Evolutionary conservation across 495 filamentous ascomycete genomes (phyloP), one percentile per base, ranked within the genome.

Genomic region (Aspergillus saccharolyticus): DNA sequence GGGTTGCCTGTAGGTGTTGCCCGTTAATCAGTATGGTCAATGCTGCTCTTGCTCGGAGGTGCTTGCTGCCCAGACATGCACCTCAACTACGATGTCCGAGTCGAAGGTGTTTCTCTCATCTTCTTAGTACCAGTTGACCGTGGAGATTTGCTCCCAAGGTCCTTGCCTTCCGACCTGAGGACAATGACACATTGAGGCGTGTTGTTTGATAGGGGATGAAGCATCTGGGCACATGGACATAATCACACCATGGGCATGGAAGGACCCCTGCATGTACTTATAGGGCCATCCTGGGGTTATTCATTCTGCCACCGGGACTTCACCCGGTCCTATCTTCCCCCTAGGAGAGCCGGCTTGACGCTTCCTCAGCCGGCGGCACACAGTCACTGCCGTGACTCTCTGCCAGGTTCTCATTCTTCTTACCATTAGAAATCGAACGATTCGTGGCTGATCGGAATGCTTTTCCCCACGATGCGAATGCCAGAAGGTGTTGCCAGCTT

Each of bases 381-480:
- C 16, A 25, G 21, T n/a, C 24, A 19, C 44, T 19, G 17, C 44
- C 44, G 10, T 9, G 18, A 14, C 17, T 20, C 1, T 22, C 44
- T 22, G 18, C 47, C 28, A 24, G 28, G 22, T n/a, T 33, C 15
- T 17, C 47, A 3, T 28, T 9, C 5, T 14, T 24, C 24, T 17
- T 50, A 28, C 47, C 24, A 24, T 55, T 30, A 28, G 43, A 49
- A 56, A 56, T 47, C 24, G 25, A 24, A 25, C 45, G 25, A 52
- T 53, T 52, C 54, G 58, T 56, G 55, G 58, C 55, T 56, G 55
- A 52, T 28, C 53, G 42, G 50, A 48, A 56, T 47, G 33, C 10
- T 5, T 52, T 60, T 55, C 58, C 53, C 58, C 62, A 61, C 58
- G 55, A 58, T 46, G 48, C 42, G 25, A 17, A 51, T 42, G 17